phyloP scores from a whole-genome alignment of 495 filamentous ascomycete genomes.

The Aspergillus saccharolyticus region DNA sequence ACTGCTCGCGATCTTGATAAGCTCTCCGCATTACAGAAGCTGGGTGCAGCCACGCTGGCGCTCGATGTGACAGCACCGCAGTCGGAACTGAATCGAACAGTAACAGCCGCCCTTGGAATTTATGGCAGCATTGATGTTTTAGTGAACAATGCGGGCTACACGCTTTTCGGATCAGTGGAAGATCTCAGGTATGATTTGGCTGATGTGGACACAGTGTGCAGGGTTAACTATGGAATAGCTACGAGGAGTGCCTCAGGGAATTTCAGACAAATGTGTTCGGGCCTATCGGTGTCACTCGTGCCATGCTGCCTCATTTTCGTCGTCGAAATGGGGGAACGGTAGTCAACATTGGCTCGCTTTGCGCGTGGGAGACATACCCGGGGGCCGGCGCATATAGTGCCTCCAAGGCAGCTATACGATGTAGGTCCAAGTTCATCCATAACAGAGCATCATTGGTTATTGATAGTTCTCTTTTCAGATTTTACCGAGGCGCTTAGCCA shows the following conservation, averaged over 20 bases:
- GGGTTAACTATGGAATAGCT: background rate
- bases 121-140: conserved; percentile 45
- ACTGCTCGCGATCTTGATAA: conserved; percentile 43
- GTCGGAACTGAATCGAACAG: conserved; percentile 26
- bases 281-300: background rate
- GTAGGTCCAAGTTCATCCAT: background rate
- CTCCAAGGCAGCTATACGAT: conserved; percentile 6
- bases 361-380: conserved; percentile 3
- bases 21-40: conserved; percentile 36
- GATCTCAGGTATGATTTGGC: conserved; percentile 8
- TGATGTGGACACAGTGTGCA: background rate
- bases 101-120: conserved; percentile 33
- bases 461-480: background rate
- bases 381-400: background rate
- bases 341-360: conserved; percentile 6
- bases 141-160: conserved; percentile 50
- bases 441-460: background rate
- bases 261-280: conserved; percentile 11
- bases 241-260: conserved; percentile 1
- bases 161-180: conserved; percentile 23
- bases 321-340: background rate
- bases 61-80: conserved; percentile 42
- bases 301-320: conserved; percentile 8
- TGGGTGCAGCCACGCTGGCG: conserved; percentile 37
- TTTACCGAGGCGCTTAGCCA: conserved; percentile 3